These are phyloP conservation scores for Hyparrhenia diplandra DNA, from an alignment of 176 grass and related monocot species.

Conservation along the genomic window DNA sequence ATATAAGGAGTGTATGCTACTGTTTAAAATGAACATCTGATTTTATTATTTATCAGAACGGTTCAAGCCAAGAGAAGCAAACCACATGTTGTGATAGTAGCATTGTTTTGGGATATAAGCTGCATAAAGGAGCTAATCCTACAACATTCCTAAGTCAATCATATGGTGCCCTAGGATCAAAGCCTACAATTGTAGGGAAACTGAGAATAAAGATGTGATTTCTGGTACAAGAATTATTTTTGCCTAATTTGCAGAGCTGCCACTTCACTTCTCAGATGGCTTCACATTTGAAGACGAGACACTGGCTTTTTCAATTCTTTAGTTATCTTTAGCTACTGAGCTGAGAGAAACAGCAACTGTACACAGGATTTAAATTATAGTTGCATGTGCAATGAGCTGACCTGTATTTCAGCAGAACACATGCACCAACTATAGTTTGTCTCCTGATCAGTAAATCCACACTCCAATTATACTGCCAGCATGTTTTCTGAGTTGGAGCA, in stretches of 20 bases:
- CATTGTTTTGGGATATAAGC: not conserved
- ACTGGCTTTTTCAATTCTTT: not conserved
- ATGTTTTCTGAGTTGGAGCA: constrained; percentile 34
- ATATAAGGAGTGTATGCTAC: constrained; percentile 8
- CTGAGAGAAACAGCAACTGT: not conserved
- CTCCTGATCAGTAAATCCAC: constrained; percentile 4
- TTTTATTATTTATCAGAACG: constrained; percentile 1
- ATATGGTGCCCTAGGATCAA: not conserved
- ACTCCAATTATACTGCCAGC: constrained; percentile 19
- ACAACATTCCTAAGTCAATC: not conserved
- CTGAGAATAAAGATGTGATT: not conserved
- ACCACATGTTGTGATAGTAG: not conserved
- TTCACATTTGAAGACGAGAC: constrained; percentile 6
- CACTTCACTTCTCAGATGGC: not conserved
- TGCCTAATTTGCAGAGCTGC: not conserved
- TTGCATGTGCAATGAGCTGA: not conserved
- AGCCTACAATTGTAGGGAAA: not conserved
- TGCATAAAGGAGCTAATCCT: not conserved
- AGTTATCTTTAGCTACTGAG: constrained; percentile 10
- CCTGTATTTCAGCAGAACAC: constrained; percentile 4
- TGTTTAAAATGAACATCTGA: not conserved
- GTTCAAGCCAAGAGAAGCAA: not conserved
- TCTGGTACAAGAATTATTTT: not conserved
- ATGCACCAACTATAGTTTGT: not conserved
- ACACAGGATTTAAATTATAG: not conserved